phyloP scores from a whole-genome alignment of 2,329 filamentous ascomycete species.

The Exserohilum turcica region DNA sequence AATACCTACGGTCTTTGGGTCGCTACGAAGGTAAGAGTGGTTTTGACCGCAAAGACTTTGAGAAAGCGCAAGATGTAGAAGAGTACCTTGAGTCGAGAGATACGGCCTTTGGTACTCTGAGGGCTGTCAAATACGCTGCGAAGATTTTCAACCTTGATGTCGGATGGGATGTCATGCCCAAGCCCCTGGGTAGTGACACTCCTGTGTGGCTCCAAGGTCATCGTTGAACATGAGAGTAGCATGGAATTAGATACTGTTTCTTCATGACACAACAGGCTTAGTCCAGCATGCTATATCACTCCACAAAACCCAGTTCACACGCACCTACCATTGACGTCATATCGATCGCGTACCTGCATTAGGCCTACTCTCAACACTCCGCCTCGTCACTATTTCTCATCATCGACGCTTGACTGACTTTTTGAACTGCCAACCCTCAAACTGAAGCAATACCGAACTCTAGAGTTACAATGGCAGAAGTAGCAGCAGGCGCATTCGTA shows the following conservation, averaged over 20 bases:
- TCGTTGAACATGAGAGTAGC: neutral
- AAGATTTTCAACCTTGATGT: slow-evolving; percentile 52
- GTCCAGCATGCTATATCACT: neutral
- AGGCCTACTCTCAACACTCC: slow-evolving; percentile 3
- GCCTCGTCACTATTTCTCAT: neutral
- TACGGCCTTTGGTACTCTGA: slow-evolving; percentile 56
- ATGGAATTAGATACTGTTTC: neutral
- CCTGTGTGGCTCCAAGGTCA: slow-evolving; percentile 45
- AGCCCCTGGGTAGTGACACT: slow-evolving; percentile 55
- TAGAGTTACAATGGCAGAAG: slow-evolving; percentile 45
- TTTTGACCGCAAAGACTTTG: slow-evolving; percentile 49
- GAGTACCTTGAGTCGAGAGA: slow-evolving; percentile 53
- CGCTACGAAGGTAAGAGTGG: slow-evolving; percentile 54
- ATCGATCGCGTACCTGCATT: slow-evolving; percentile 11
- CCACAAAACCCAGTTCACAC: neutral
- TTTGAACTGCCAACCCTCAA: neutral
- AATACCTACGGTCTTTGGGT: slow-evolving; percentile 61
- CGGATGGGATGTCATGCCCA: slow-evolving; percentile 60
- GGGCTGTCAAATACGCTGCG: slow-evolving; percentile 56
- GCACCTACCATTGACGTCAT: slow-evolving; percentile 10
- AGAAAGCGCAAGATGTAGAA: slow-evolving; percentile 35
- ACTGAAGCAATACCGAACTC: neutral
- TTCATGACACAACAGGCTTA: neutral
- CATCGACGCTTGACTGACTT: neutral
- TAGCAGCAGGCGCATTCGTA: slow-evolving; percentile 47